Percentiles rank a stretch among this genome's conserved stretches.
phyloP scores from a whole-genome alignment of 352 stramenopile species.

The Phytopythium vexans region DNA sequence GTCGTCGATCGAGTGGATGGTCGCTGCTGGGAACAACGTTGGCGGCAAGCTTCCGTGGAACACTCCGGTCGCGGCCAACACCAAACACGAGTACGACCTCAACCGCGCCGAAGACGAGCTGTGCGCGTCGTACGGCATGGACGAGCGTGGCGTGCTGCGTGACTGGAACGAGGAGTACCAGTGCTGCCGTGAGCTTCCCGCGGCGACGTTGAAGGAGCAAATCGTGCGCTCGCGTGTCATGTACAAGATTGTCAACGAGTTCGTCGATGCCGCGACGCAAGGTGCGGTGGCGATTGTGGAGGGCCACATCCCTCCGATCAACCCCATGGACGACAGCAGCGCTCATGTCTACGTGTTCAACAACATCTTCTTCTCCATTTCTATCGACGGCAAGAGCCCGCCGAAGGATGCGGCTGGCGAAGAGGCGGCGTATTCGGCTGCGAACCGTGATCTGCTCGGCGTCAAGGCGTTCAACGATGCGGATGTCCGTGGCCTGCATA shows the following conservation, averaged over 20 bases:
- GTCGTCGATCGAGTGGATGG: constrained; percentile 86
- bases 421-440: constrained; percentile 80
- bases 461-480: constrained; percentile 91
- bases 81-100: constrained; percentile 70
- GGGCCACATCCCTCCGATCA: constrained; percentile 94
- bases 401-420: constrained; percentile 69
- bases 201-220: constrained; percentile 79
- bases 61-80: constrained; percentile 31
- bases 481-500: constrained; percentile 91
- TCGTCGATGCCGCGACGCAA: constrained; percentile 90
- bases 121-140: constrained; percentile 87
- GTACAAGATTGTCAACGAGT: constrained; percentile 95
- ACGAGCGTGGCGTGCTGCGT: constrained; percentile 88
- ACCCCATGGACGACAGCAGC: constrained; percentile 92
- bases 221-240: constrained; percentile 92
- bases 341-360: constrained; percentile 97
- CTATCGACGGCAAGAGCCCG: constrained; percentile 71
- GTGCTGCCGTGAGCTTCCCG: constrained; percentile 82
- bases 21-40: constrained; percentile 70
- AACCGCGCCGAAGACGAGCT: constrained; percentile 91
- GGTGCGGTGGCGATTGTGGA: constrained; percentile 92
- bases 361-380: constrained; percentile 97
- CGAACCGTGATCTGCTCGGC: constrained; percentile 88
- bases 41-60: constrained; percentile 82
- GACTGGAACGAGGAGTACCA: constrained; percentile 99